Evolutionary conservation across 805 yeast species (phyloP), one percentile per base, ranked within the genome.

Genomic region (Wickerhamiella qilinensis): DNA sequence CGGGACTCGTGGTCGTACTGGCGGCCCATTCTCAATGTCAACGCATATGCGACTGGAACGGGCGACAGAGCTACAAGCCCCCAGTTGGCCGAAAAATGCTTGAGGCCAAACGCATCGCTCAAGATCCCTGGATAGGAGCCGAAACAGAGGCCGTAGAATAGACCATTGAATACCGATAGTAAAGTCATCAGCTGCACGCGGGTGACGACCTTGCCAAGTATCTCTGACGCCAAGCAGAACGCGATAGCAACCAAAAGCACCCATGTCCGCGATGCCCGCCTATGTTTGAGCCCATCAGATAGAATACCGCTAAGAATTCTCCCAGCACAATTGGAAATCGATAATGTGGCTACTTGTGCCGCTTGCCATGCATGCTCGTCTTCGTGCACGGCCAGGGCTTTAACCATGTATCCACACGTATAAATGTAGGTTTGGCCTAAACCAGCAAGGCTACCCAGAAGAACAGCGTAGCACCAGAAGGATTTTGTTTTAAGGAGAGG

Each of bases 381-480:
- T 9, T 30, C 38, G 17, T 27, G 42, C 17, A 44, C 38, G 4
- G 42, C 43, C 29, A 73, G 56, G 0, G 79, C 70, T 37, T 63
- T 61, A 12, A 76, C 79, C 47, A 79, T 69, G 49, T 74, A 77
- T 0, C 93, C 93, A 29, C 79, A 71, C 0, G 82, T 71, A 47
- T 74, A 77, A 30, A 80, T 80, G 52, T 75, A 81, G 69, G 77
- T 70, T 48, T 79, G 88, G 20, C 85, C 79, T 40, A 73, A 53
- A 0, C 84, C 86, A 8, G 79, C 71, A 15, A 71, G 50, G 17
- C 76, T 45, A 1, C 83, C 72, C 22, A 76, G 59, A 15, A 71
- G 55, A 2, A 61, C 19, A 30, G 67, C 64, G 39, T 76, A 67
- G 4, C 63, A 51, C 67, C 81, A 67, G 49, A 74, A 79, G 15